Evolutionary conservation across 1,139 yeast species (phyloP).

Genomic region (Zygosaccharomyces pseudobailii): DNA sequence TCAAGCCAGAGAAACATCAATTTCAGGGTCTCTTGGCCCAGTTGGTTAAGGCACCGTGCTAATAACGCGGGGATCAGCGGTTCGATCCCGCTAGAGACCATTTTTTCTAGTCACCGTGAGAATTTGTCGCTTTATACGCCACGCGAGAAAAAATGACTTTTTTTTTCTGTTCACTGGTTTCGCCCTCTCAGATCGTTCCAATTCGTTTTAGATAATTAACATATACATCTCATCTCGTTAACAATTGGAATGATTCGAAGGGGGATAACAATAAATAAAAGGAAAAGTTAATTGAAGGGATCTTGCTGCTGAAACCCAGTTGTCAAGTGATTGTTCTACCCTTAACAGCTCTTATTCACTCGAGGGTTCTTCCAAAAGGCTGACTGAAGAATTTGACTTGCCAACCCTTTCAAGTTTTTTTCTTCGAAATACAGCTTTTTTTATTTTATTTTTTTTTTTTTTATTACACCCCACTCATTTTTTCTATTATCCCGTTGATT

Average conservation of each 20-base stretch:
- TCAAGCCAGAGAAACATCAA: too few species aligned
- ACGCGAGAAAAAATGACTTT: neutral
- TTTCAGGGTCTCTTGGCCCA: conserved; percentile 20
- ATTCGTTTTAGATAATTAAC: neutral
- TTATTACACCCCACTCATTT: neutral
- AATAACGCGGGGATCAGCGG: conserved; percentile 30
- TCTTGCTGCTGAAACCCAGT: neutral
- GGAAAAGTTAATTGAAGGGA: neutral
- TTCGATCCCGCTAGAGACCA: conserved; percentile 28
- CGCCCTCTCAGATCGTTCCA: neutral
- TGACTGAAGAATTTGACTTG: neutral
- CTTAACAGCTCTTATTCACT: neutral
- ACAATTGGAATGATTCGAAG: neutral
- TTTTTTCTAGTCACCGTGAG: neutral
- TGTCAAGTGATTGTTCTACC: neutral
- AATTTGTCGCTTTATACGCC: neutral
- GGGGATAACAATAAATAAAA: neutral
- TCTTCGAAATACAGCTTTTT: neutral
- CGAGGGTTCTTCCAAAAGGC: neutral
- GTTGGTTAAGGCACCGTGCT: conserved; percentile 29
- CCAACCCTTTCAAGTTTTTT: neutral
- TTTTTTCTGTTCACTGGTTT: neutral
- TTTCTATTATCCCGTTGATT: neutral
- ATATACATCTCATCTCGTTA: neutral
- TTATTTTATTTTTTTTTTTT: conserved; percentile 2